Base-by-base conservation (phyloP, 768 basidiomycete genomes). In the Daedalea quercina region DNA sequence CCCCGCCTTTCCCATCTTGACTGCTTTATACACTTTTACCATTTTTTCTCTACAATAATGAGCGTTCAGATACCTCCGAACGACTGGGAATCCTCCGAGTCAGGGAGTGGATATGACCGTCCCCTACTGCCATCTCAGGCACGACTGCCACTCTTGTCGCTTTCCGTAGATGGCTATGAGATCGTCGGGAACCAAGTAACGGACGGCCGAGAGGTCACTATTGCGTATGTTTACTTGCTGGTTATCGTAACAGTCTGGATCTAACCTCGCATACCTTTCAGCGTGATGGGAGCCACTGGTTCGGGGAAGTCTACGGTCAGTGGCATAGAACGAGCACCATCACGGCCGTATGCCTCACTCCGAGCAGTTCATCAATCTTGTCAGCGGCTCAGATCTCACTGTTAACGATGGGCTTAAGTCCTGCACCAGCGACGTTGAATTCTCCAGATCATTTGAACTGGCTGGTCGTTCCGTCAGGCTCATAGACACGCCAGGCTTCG, bases 401-500 rank as follows among this genome's bases (percentile, higher is more conserved):
- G 56, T 58, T 8, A 43, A 42, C 25, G 15, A 35, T 23, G 47
- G 50, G 2, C 41, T 59, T 11, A 50, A 42, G 31, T 60, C 60
- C 1, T 57, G 59, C 43, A 59, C 60, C 2, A 48, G 33, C 40
- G 31, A 20, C 1, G 46, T 60, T 23, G 41, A 51, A 26, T 12
- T 33, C 22, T 48, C 45, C 3, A 11, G 19, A 15, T 9, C 47
- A 17, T 59, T 60, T 25, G 28, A 45, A 24, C 41, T 56, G 31
- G 23, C 23, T 37, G 59, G 54, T 7, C 50, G 56, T 4, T 41
- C 11, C 17, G 42, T 57, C 34, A 48, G 15, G 17, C 40, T 61
- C 7, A 55, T 61, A 15, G 60, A 61, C 44, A 61, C 54, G 1
- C 60, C 60, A 4, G 59, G 59, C 3, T 61, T 61, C 40, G 59